phyloP scores from a whole-genome alignment of 352 stramenopile species.

The Pythium pyrilobum region DNA sequence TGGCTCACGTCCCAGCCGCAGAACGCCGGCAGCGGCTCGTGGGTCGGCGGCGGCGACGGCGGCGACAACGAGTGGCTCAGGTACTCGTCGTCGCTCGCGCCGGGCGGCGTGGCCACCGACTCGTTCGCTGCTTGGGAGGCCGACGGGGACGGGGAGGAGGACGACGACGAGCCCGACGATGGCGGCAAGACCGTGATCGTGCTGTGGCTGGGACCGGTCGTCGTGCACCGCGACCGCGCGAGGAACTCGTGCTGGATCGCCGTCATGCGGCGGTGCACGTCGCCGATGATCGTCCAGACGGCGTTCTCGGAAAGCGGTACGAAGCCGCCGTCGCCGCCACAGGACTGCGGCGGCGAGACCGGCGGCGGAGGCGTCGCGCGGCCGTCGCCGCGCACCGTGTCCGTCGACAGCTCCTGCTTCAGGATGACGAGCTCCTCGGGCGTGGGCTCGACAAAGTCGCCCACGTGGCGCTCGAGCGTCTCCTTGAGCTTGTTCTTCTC shows the following conservation, averaged over 20 bases:
- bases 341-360: background rate
- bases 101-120: background rate
- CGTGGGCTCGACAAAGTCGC: constrained; percentile 17
- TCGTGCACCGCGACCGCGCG: background rate
- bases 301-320: constrained; percentile 10
- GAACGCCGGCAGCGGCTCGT: constrained; percentile 16
- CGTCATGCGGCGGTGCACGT: constrained; percentile 10
- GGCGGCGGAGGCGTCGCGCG: background rate
- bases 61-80: background rate
- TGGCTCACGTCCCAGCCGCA: constrained; percentile 26
- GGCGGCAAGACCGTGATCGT: constrained; percentile 5
- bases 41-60: background rate
- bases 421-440: constrained; percentile 9
- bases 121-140: background rate
- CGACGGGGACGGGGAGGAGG: background rate
- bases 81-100: constrained; percentile 7
- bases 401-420: constrained; percentile 1
- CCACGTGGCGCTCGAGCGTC: constrained; percentile 26
- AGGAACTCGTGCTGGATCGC: constrained; percentile 14
- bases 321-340: background rate
- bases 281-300: constrained; percentile 19
- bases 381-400: background rate
- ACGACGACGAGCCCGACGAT: too few relatives aligned
- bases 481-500: constrained; percentile 31
- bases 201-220: background rate